A percentile compares a stretch with the other conserved stretches of the same genome.
Conservation (phyloP, 805 yeast species). For the Sugiyamaella americana region DNA sequence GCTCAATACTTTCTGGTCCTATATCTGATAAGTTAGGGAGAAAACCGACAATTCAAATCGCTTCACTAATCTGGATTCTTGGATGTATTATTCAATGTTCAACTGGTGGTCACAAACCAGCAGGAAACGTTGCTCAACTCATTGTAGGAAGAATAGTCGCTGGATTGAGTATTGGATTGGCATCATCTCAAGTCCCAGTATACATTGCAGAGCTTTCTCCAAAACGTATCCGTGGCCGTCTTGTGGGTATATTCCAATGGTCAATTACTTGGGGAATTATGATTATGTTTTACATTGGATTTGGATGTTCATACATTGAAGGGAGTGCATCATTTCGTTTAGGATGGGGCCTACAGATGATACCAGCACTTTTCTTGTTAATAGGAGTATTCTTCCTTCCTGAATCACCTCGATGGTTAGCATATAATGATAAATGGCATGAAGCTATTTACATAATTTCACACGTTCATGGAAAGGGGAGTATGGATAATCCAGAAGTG, state of each 20-base stretch:
- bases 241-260: conserved; percentile 57
- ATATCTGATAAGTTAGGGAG: conserved; percentile 52
- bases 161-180: conserved; percentile 60
- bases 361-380: conserved; percentile 45
- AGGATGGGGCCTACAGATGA: conserved; percentile 53
- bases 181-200: conserved; percentile 60
- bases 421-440: conserved; percentile 38
- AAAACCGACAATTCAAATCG: conserved; percentile 44
- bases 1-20: conserved; percentile 52
- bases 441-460: conserved; percentile 26
- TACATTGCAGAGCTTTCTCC: conserved; percentile 60
- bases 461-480: conserved; percentile 29
- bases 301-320: conserved; percentile 36
- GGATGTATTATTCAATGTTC: conserved; percentile 54
- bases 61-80: conserved; percentile 50
- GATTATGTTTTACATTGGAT: conserved; percentile 51
- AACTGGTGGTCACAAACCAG: too few species aligned
- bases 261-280: conserved; percentile 56
- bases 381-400: conserved; percentile 36
- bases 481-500: conserved; percentile 36
- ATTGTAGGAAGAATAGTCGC: conserved; percentile 52
- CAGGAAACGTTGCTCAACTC: conserved; percentile 38
- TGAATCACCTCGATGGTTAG: conserved; percentile 41
- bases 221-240: conserved; percentile 49
- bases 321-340: conserved; percentile 48